Evolutionary conservation across 306 rosid species (phyloP), one percentile per base, ranked within the genome.

Genomic region (Fragaria ananassa): DNA sequence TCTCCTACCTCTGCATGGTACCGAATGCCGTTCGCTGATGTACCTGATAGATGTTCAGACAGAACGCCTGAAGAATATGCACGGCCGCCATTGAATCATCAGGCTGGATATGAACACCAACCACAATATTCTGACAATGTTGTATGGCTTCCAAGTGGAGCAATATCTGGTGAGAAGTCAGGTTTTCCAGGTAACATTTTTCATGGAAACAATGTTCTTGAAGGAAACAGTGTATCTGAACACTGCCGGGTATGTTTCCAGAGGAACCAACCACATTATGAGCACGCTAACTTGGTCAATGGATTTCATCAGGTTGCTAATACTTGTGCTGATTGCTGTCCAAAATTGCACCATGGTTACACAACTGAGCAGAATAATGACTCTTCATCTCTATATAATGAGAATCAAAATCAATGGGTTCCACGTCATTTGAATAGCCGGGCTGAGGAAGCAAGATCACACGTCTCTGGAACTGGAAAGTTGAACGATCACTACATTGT

Each of bases 1-100:
- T 89, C 98, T 72, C 99, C 99, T 47, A 81, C 92, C n/a, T 75
- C 90, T 69, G 78, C 87, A 51, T 83, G 97, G 51, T 93, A 88
- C 66, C 93, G 85, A 1, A 14, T 86, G 84, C 93, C 93, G 7
- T 83, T 87, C 77, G 49, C 88, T 1, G 99, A 95, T 25, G 70
- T 85, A 2, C 82, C 88, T 14, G 96, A 93, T 75, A 91, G 86
- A 77, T 65, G 86, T 83, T 79, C 83, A 10, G 98, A 93, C 79
- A 85, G 93, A 88, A 76, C 86, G 90, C 77, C 92, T 0, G 99
- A 96, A 53, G 99, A 96, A 68, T 92, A 85, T 83, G 70, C 79
- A 46, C 81, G 97, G 45, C 96, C 84, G 67, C 93, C 87, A 18
- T 80, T 79, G 64, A 87, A 76, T 81, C 94, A 87, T 72, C 97